A percentile compares a stretch with the other conserved stretches of the same genome.
Conservation (phyloP, 1,139 yeast genomes). For the Lodderomyces margitis region DNA sequence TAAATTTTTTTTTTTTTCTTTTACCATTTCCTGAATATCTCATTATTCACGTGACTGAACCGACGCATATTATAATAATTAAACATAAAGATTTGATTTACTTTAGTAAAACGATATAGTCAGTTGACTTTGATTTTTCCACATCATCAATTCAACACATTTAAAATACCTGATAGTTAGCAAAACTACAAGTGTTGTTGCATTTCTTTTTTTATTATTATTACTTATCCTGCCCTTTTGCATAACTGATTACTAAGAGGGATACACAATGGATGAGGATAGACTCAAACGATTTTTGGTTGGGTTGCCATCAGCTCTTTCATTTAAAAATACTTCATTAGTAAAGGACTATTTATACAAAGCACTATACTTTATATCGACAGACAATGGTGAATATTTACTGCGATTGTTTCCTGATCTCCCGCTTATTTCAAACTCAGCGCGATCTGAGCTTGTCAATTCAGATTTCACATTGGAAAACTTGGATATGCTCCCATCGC, state of each 20-base stretch:
- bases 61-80: too few species aligned
- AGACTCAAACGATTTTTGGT: slow-evolving; percentile 28
- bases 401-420: slow-evolving; percentile 27
- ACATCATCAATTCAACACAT: too few species aligned
- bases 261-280: slow-evolving; percentile 19
- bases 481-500: slow-evolving; percentile 9
- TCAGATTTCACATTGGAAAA: slow-evolving; percentile 19
- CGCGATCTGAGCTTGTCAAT: not conserved
- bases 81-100: too few species aligned
- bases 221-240: too few species aligned
- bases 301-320: slow-evolving; percentile 24
- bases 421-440: not conserved
- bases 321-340: slow-evolving; percentile 15
- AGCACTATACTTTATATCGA: slow-evolving; percentile 31
- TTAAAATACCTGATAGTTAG: too few species aligned
- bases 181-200: too few species aligned
- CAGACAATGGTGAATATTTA: slow-evolving; percentile 31
- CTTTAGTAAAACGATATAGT: too few species aligned
- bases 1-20: not conserved
- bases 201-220: not conserved
- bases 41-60: too few species aligned
- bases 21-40: too few species aligned
- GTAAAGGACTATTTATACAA: slow-evolving; percentile 22
- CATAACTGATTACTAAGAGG: too few species aligned
- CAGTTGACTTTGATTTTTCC: too few species aligned